A percentile compares a stretch with the other conserved stretches of the same genome.
Conservation (phyloP, 2,329 filamentous ascomycete genomes). For the Cladosporium velox region DNA sequence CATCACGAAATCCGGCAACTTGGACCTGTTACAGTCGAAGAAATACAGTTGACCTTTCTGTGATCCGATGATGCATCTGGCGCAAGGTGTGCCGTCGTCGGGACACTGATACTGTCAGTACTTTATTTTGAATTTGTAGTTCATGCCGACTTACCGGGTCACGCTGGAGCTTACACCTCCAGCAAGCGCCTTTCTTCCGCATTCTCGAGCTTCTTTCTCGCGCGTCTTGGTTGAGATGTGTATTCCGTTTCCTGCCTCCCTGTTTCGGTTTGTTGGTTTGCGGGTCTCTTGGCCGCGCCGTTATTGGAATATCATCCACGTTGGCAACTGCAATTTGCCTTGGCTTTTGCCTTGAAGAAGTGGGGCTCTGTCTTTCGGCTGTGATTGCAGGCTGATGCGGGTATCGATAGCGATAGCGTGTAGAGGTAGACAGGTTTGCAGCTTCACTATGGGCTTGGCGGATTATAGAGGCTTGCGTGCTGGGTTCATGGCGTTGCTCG, state of each 20-base stretch:
- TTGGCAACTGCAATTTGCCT: conserved; percentile 7
- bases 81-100: conserved; percentile 34
- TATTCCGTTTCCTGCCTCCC: conserved; percentile 13
- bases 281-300: background rate
- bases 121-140: conserved; percentile 23
- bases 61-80: conserved; percentile 37
- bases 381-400: background rate
- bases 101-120: conserved; percentile 38
- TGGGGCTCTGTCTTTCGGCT: background rate
- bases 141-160: conserved; percentile 41
- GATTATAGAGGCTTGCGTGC: background rate
- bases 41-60: conserved; percentile 43
- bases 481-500: background rate
- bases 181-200: conserved; percentile 51
- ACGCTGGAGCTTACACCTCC: conserved; percentile 51
- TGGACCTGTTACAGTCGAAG: conserved; percentile 49
- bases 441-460: background rate
- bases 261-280: background rate
- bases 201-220: conserved; percentile 47
- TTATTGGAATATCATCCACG: background rate
- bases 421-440: background rate
- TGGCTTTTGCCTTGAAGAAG: background rate
- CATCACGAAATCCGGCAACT: conserved; percentile 46
- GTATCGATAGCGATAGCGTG: background rate
- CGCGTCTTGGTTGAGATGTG: conserved; percentile 11